Percentiles rank a stretch among this genome's conserved stretches.
Conservation (phyloP, 306 rosid species). For the Lathyrus sativus region DNA sequence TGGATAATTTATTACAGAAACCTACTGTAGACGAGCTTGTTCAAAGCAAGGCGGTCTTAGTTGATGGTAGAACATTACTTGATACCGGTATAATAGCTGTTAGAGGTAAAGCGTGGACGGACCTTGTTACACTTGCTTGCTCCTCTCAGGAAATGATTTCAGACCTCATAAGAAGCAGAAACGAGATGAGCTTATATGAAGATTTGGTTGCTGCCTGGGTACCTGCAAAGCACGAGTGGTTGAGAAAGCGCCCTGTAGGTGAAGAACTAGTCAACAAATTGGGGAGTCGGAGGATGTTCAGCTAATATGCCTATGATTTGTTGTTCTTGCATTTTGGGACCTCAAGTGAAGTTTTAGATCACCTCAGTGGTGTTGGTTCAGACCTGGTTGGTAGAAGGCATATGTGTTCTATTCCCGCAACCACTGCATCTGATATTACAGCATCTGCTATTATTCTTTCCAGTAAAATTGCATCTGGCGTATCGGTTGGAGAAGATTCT, state of each 20-base stretch:
- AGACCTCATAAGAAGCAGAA: no score
- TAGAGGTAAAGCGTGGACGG: no score
- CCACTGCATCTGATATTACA: no score
- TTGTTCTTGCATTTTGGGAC: slow-evolving; percentile 94
- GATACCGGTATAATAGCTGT: no score
- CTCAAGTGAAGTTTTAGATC: slow-evolving; percentile 94
- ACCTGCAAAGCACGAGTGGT: slow-evolving; percentile 91
- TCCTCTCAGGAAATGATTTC: no score
- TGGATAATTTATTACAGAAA: no score
- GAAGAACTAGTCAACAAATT: slow-evolving; percentile 69
- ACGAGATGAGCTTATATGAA: slow-evolving; percentile 98
- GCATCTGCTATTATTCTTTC: slow-evolving; percentile 87
- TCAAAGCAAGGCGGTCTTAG: no score
- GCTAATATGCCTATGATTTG: slow-evolving; percentile 86
- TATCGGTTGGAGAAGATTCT: slow-evolving; percentile 92
- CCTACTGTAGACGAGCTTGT: no score
- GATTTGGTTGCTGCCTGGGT: slow-evolving; percentile 98
- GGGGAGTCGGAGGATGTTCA: slow-evolving; percentile 84
- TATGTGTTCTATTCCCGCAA: no score
- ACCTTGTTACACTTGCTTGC: no score
- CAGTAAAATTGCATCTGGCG: slow-evolving; percentile 74
- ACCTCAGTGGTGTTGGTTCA: slow-evolving; percentile 69
- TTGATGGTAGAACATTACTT: no score
- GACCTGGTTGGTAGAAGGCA: slow-evolving; percentile 86
- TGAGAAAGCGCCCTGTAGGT: slow-evolving; percentile 76